A percentile compares a stretch with the other conserved stretches of the same genome.
These are phyloP conservation scores for Trametes cubensis DNA, from an alignment of 768 basidiomycete genomes.

Conservation along the genomic window DNA sequence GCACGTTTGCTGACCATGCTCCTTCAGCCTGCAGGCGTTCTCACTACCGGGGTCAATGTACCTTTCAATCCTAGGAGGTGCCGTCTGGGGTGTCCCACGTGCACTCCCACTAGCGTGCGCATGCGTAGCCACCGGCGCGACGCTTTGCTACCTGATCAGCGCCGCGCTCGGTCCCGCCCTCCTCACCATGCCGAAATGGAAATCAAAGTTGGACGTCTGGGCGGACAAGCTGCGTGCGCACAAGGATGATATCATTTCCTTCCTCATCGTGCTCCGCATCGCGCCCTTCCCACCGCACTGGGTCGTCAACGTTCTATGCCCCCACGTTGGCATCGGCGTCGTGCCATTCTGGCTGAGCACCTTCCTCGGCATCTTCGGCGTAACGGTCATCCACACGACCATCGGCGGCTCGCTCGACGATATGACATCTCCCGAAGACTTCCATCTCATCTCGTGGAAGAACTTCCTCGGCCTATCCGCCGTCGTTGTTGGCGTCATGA, in stretches of 20 bases:
- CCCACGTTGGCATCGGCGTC: slow-evolving; percentile 87
- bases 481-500: slow-evolving; percentile 88
- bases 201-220: slow-evolving; percentile 81
- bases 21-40: slow-evolving; percentile 85
- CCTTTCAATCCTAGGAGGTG: slow-evolving; percentile 93
- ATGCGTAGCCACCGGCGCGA: slow-evolving; percentile 88
- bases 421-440: slow-evolving; percentile 93
- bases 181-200: slow-evolving; percentile 84
- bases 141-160: slow-evolving; percentile 91
- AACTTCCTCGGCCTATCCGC: slow-evolving; percentile 87
- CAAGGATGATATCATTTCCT: slow-evolving; percentile 85
- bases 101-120: slow-evolving; percentile 90
- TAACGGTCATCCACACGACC: slow-evolving; percentile 91
- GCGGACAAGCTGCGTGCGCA: slow-evolving; percentile 74
- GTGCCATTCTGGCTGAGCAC: slow-evolving; percentile 89
- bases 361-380: slow-evolving; percentile 88
- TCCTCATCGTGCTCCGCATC: slow-evolving; percentile 92
- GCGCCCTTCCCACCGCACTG: slow-evolving; percentile 95
- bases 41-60: slow-evolving; percentile 98
- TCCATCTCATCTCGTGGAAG: slow-evolving; percentile 88
- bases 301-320: slow-evolving; percentile 92
- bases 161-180: slow-evolving; percentile 92
- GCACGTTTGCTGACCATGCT: background rate
- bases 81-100: slow-evolving; percentile 87
- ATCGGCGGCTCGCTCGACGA: slow-evolving; percentile 92